These are phyloP conservation scores for Boletus subparvulus DNA, from an alignment of 768 basidiomycete species.

Conservation along the genomic window DNA sequence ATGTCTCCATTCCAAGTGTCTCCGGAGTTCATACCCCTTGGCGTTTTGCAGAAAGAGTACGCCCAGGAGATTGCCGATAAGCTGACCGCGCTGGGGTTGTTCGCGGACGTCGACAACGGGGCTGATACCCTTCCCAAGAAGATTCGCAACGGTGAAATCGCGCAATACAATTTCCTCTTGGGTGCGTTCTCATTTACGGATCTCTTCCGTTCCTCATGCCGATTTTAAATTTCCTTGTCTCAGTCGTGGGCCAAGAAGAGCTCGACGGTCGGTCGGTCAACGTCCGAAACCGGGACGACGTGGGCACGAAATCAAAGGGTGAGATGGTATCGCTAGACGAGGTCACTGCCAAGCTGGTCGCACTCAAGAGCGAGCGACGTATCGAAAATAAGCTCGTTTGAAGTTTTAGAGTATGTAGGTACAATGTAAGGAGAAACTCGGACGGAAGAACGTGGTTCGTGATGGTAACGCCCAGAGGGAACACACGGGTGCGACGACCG, in stretches of 20 bases:
- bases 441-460: background rate
- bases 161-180: slow-evolving; percentile 97
- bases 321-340: slow-evolving; percentile 74
- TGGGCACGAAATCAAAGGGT: slow-evolving; percentile 78
- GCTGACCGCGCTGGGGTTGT: slow-evolving; percentile 70
- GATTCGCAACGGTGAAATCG: slow-evolving; percentile 94
- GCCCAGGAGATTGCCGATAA: slow-evolving; percentile 75
- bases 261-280: slow-evolving; percentile 85
- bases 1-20: background rate
- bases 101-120: slow-evolving; percentile 89
- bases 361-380: slow-evolving; percentile 61
- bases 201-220: background rate
- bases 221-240: background rate
- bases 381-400: slow-evolving; percentile 52
- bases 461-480: background rate
- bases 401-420: slow-evolving; percentile 17
- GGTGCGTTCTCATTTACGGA: slow-evolving; percentile 50
- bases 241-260: slow-evolving; percentile 96
- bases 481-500: too few species aligned
- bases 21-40: slow-evolving; percentile 3
- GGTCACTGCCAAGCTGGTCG: slow-evolving; percentile 65
- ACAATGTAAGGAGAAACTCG: background rate
- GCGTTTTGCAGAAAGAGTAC: slow-evolving; percentile 71
- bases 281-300: slow-evolving; percentile 92
- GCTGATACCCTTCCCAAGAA: slow-evolving; percentile 95